These are phyloP conservation scores for Botrytis squamosa DNA, from an alignment of 2,329 filamentous ascomycete genomes.

Conservation along the genomic window DNA sequence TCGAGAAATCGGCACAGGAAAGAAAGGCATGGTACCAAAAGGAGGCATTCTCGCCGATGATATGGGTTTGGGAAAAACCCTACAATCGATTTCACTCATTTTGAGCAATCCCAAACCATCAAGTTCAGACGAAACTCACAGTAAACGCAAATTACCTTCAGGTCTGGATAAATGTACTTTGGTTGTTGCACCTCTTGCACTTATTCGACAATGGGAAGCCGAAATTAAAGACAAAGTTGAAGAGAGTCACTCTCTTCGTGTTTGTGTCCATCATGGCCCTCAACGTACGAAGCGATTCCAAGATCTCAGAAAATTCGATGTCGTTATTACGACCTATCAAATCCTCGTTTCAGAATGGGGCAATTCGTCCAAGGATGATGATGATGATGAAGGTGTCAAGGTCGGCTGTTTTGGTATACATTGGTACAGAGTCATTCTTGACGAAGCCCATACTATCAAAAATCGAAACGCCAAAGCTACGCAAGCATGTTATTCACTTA, in stretches of 20 bases:
- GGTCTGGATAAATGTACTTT: slow-evolving; percentile 76
- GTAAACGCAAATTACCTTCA: slow-evolving; percentile 67
- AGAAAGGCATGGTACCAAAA: slow-evolving; percentile 78
- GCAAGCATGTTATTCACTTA: slow-evolving; percentile 82
- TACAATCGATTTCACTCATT: slow-evolving; percentile 88
- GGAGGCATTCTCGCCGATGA: slow-evolving; percentile 96
- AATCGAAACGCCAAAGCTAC: slow-evolving; percentile 96
- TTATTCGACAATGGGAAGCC: slow-evolving; percentile 96
- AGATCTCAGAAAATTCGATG: slow-evolving; percentile 81
- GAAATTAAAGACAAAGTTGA: slow-evolving; percentile 85
- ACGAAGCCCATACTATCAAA: slow-evolving; percentile 98
- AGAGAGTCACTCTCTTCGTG: slow-evolving; percentile 67
- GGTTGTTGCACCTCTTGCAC: slow-evolving; percentile 86
- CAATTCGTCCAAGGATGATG: slow-evolving; percentile 59
- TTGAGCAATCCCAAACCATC: slow-evolving; percentile 75
- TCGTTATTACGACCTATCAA: slow-evolving; percentile 96
- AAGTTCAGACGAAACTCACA: slow-evolving; percentile 49
- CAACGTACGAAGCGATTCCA: slow-evolving; percentile 75
- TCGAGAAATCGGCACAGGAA: slow-evolving; percentile 82
- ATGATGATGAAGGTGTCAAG: slow-evolving; percentile 60
- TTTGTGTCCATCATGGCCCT: slow-evolving; percentile 88
- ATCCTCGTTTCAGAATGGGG: slow-evolving; percentile 90
- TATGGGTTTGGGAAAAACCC: slow-evolving; percentile 95
- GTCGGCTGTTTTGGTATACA: slow-evolving; percentile 85
- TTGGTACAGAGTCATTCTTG: slow-evolving; percentile 94